Evolutionary conservation across 345 rosid species (phyloP), one percentile per base, ranked within the genome.

Genomic region (Citrus glauca): DNA sequence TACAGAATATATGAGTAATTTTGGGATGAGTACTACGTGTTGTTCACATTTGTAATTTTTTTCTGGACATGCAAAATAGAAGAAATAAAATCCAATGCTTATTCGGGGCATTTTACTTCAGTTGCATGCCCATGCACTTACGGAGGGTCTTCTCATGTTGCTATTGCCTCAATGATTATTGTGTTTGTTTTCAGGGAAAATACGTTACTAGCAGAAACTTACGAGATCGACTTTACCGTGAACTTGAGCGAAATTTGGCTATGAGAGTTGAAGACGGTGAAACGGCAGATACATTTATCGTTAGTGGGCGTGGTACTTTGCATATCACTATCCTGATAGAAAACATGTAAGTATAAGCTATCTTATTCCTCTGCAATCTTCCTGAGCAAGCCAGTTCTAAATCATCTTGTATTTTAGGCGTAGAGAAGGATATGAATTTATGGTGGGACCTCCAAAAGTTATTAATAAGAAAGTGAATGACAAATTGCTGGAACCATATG

Each of bases 401-500:
- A 42, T 27, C 27, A 69, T 78, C n/a, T 42, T 81, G 62, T 73
- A 25, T 89, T 83, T 78, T 88, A 93, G 99, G 99, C 84, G 99
- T 82, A 88, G 99, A 87, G 98, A 95, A 89, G 99, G 99, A 80
- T 95, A 88, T 87, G 99, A 93, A 82, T 95, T 95, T 77, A 90
- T 93, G 98, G 99, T 92, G 77, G 99, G 98, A 73, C 99, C 99
- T 82, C 98, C 98, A 4, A 95, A 93, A 87, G 98, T 95, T 81
- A 95, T 95, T 82, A 90, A 84, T 91, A 95, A 89, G 79, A 92
- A 60, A 79, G 88, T 93, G 67, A 82, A 93, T 79, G 98, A 88
- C 79, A 86, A 93, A 84, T 78, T 92, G 84, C 84, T 88, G 71
- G 99, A 95, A 86, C 99, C 99, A 25, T 91, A 66, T 77, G 99